Conservation (phyloP, 1,139 yeast species). For the Geotrichum candidum region DNA sequence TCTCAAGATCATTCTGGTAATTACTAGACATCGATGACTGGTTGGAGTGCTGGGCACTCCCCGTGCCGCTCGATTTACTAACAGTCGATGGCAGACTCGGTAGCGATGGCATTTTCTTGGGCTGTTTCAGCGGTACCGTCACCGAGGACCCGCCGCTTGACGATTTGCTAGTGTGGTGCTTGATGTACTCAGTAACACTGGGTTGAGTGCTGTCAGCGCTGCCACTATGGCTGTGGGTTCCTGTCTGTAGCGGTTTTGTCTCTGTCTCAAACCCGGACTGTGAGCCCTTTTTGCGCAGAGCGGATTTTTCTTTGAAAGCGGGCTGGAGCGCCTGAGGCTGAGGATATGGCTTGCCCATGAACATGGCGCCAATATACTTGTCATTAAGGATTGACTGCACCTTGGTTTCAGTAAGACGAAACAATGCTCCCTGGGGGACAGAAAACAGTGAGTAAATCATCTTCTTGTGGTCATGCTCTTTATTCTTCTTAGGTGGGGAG, state of each 20-base stretch:
- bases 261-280: neutral
- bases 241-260: neutral
- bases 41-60: neutral
- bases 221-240: neutral
- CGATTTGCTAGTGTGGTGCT: neutral
- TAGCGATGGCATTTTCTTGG: conserved; percentile 3
- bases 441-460: conserved; percentile 12
- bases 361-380: conserved; percentile 7
- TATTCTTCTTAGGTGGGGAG: neutral
- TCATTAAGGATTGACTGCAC: conserved; percentile 12
- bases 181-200: neutral
- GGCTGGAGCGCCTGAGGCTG: neutral
- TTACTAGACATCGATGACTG: neutral
- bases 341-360: conserved; percentile 4
- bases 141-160: neutral
- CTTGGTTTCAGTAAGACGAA: conserved; percentile 11
- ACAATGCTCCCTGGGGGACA: conserved; percentile 14
- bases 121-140: neutral
- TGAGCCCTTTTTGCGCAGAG: neutral
- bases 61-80: neutral
- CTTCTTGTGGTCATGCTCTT: neutral
- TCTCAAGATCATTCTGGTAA: neutral
- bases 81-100: neutral
- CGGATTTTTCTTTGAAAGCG: neutral
- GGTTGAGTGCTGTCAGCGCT: neutral